These are phyloP conservation scores for Aeschynomene evenia DNA, from an alignment of 306 rosid genomes.

Conservation along the genomic window DNA sequence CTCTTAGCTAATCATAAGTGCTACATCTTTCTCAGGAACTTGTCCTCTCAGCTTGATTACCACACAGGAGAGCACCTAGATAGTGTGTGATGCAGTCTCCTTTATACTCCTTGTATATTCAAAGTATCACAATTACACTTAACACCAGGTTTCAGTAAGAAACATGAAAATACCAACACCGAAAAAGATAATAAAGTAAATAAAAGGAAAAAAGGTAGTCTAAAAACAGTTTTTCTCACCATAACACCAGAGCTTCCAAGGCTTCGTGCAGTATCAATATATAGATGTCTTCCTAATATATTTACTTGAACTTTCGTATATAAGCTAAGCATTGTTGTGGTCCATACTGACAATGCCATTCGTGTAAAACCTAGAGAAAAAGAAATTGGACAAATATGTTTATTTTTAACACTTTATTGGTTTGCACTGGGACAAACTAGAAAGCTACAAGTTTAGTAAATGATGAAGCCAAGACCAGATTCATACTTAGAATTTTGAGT, in stretches of 20 bases:
- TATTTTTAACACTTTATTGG: slow-evolving; percentile 7
- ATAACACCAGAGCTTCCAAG: slow-evolving; percentile 54
- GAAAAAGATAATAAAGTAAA: background rate
- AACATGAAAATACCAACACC: background rate
- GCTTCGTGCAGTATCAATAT: slow-evolving; percentile 79
- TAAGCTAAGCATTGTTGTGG: slow-evolving; percentile 77
- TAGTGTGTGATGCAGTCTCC: background rate
- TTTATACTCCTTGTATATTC: background rate
- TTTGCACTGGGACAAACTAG: background rate
- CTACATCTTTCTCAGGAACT: background rate
- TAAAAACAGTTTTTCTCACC: slow-evolving; percentile 48
- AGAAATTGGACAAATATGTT: slow-evolving; percentile 20
- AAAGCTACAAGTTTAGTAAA: slow-evolving; percentile 23
- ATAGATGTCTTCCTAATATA: slow-evolving; percentile 90
- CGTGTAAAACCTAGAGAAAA: slow-evolving; percentile 78
- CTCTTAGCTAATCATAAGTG: background rate
- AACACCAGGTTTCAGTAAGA: slow-evolving; percentile 1
- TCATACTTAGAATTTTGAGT: slow-evolving; percentile 83
- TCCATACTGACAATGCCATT: slow-evolving; percentile 80
- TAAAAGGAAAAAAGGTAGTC: background rate
- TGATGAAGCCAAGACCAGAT: slow-evolving; percentile 15
- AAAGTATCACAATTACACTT: slow-evolving; percentile 1
- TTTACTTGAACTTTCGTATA: slow-evolving; percentile 95
- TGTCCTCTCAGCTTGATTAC: background rate
- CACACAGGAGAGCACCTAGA: background rate